Evolutionary conservation across 2,329 filamentous ascomycete genomes (phyloP).

Genomic region (Botrytis elliptica): DNA sequence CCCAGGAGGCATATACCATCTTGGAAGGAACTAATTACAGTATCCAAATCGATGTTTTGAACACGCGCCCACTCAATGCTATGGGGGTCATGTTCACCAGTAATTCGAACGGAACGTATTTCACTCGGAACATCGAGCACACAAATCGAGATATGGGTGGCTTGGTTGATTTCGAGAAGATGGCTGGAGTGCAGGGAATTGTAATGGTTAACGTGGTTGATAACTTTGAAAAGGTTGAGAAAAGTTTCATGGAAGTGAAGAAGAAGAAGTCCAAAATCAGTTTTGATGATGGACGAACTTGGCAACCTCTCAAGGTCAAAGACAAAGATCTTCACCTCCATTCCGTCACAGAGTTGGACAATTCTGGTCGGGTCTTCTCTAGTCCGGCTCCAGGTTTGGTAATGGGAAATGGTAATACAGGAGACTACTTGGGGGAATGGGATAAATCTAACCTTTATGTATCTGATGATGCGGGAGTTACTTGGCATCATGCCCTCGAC

Average conservation of each 20-base stretch:
- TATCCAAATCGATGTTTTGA: conserved; percentile 93
- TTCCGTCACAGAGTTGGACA: conserved; percentile 81
- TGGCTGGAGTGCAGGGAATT: conserved; percentile 87
- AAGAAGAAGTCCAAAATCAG: conserved; percentile 79
- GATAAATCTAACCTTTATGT: conserved; percentile 77
- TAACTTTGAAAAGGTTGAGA: conserved; percentile 75
- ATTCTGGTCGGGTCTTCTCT: conserved; percentile 84
- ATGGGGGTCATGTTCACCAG: conserved; percentile 93
- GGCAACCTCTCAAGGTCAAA: conserved; percentile 67
- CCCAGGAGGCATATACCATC: conserved; percentile 88
- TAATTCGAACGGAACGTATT: conserved; percentile 96
- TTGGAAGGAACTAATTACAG: conserved; percentile 97
- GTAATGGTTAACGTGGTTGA: conserved; percentile 86
- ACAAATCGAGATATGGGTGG: conserved; percentile 79
- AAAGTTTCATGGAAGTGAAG: conserved; percentile 52
- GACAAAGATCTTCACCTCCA: conserved; percentile 76
- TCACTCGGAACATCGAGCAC: conserved; percentile 86
- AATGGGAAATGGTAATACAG: conserved; percentile 92
- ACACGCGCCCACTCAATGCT: conserved; percentile 58
- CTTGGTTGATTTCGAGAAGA: conserved; percentile 92
- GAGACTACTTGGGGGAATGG: conserved; percentile 69
- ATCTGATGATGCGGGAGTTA: conserved; percentile 86
- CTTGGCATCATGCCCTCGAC: conserved; percentile 72
- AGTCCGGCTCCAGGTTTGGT: conserved; percentile 90
- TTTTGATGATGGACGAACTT: conserved; percentile 92